A percentile compares a stretch with the other conserved stretches of the same genome.
These are phyloP conservation scores for Pichia californica DNA, from an alignment of 805 yeast genomes.

Conservation along the genomic window DNA sequence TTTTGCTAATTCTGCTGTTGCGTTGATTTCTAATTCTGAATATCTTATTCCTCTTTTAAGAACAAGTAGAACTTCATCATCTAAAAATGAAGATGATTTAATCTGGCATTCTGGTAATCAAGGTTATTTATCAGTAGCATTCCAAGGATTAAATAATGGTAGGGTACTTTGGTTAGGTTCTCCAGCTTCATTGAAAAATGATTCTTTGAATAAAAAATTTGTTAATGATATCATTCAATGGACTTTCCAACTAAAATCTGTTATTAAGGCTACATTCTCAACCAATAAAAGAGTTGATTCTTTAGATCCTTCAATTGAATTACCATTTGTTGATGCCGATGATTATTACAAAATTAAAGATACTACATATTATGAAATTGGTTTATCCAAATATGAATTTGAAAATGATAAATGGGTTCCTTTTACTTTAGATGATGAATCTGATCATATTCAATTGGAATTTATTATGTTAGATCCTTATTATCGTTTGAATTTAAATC, in stretches of 20 bases:
- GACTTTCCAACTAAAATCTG: constrained; percentile 66
- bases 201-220: constrained; percentile 30
- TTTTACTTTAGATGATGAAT: constrained; percentile 24
- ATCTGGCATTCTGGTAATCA: constrained; percentile 81
- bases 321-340: constrained; percentile 27
- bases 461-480: constrained; percentile 92
- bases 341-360: constrained; percentile 71
- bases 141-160: constrained; percentile 76
- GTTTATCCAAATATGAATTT: constrained; percentile 42
- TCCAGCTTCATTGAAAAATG: constrained; percentile 42
- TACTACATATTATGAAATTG: constrained; percentile 49
- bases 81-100: constrained; percentile 32
- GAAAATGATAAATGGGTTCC: constrained; percentile 59
- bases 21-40: constrained; percentile 64
- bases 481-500: constrained; percentile 64
- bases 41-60: constrained; percentile 62
- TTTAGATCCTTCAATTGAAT: constrained; percentile 1
- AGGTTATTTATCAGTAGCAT: constrained; percentile 65
- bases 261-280: constrained; percentile 49
- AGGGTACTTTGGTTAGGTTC: constrained; percentile 82
- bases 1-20: constrained; percentile 50
- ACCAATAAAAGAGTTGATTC: constrained; percentile 41
- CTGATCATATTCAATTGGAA: constrained; percentile 57
- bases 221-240: constrained; percentile 50
- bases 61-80: constrained; percentile 60